phyloP scores from a whole-genome alignment of 495 filamentous ascomycete species.

The Friedmanniomyces endolithicus region DNA sequence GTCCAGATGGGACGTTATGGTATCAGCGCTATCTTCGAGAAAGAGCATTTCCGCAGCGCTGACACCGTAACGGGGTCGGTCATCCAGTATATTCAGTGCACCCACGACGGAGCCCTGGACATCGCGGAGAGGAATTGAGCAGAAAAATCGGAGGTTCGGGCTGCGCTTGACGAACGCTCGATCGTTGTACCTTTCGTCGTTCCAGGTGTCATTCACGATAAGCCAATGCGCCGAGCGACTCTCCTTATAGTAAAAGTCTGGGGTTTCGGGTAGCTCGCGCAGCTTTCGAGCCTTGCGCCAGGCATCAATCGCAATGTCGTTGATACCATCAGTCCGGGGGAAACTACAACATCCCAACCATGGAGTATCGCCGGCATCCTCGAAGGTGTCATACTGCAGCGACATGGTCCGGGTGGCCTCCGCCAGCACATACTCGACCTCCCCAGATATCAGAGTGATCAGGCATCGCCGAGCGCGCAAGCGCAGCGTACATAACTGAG shows the following conservation, averaged over 20 bases:
- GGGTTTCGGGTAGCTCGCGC: background rate
- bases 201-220: constrained; percentile 2
- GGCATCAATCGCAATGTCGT: background rate
- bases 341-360: constrained; percentile 22
- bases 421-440: constrained; percentile 32
- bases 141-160: constrained; percentile 14
- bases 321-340: constrained; percentile 2
- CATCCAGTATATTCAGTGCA: constrained; percentile 10
- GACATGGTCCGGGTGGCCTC: constrained; percentile 27
- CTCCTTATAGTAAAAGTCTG: constrained; percentile 1
- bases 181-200: background rate
- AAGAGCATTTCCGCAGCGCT: constrained; percentile 27
- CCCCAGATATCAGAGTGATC: constrained; percentile 31
- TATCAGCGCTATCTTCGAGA: constrained; percentile 32
- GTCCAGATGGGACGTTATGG: constrained; percentile 36
- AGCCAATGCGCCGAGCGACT: background rate
- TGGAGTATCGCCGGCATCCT: constrained; percentile 19
- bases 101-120: constrained; percentile 10
- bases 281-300: constrained; percentile 4
- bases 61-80: constrained; percentile 21
- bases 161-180: background rate
- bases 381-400: constrained; percentile 7
- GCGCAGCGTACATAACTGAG: constrained; percentile 34
- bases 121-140: constrained; percentile 9
- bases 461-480: constrained; percentile 30